Percentiles rank a stretch among this genome's conserved stretches.
phyloP scores from a whole-genome alignment of 2,329 filamentous ascomycete genomes.

The Penicillium sclerotigenum region DNA sequence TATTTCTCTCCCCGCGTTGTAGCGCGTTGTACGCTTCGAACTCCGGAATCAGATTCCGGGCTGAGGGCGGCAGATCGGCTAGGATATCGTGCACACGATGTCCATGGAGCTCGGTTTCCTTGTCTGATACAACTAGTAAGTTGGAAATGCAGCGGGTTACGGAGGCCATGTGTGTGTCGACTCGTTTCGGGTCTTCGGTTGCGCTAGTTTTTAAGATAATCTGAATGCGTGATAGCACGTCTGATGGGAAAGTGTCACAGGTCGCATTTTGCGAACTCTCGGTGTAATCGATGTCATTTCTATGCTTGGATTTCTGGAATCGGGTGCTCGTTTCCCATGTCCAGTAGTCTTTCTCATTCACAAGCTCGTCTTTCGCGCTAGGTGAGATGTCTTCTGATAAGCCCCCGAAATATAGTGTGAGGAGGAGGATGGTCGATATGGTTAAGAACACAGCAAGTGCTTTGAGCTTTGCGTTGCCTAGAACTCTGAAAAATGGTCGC shows the following conservation, averaged over 20 bases:
- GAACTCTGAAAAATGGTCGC: not conserved
- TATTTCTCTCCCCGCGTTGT: constrained; percentile 32
- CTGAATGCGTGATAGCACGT: constrained; percentile 44
- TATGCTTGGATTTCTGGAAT: constrained; percentile 7
- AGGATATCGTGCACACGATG: constrained; percentile 48
- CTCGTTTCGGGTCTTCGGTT: constrained; percentile 42
- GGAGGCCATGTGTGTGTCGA: constrained; percentile 49
- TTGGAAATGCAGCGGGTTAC: constrained; percentile 16
- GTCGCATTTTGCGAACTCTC: not conserved
- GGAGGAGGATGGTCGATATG: not conserved
- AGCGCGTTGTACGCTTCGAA: constrained; percentile 46
- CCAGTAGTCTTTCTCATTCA: constrained; percentile 17
- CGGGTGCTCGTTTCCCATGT: constrained; percentile 23
- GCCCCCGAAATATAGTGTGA: not conserved
- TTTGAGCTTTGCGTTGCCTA: constrained; percentile 5
- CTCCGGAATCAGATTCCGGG: constrained; percentile 36
- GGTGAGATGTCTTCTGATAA: not conserved
- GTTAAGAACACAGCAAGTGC: not conserved
- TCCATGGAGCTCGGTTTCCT: constrained; percentile 47
- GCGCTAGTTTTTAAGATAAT: constrained; percentile 52
- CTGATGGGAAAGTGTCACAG: constrained; percentile 31
- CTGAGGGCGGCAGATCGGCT: constrained; percentile 44
- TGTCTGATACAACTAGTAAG: constrained; percentile 30
- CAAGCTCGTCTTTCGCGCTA: not conserved
- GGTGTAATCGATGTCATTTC: not conserved